Conservation (phyloP, 2,329 filamentous ascomycete genomes). For the Pyrenophora teres region DNA sequence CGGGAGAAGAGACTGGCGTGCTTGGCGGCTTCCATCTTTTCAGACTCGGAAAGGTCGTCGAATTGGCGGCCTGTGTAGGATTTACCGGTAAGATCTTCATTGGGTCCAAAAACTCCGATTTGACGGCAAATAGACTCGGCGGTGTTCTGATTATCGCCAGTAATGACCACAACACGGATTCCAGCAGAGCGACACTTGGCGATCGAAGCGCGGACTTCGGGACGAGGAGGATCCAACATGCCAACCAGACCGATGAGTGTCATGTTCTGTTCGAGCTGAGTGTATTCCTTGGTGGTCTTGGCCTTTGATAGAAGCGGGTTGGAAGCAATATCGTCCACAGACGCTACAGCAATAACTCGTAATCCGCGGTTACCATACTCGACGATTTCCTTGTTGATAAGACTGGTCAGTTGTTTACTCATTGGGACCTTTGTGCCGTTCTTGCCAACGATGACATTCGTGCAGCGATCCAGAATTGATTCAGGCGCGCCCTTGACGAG, state of each 20-base stretch:
- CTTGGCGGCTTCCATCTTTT: constrained; percentile 84
- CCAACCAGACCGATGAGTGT: constrained; percentile 91
- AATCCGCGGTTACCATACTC: constrained; percentile 92
- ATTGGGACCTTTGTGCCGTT: constrained; percentile 78
- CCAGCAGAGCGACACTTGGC: constrained; percentile 88
- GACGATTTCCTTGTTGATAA: constrained; percentile 79
- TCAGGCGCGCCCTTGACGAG: constrained; percentile 97
- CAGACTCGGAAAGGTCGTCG: constrained; percentile 75
- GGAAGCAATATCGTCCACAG: constrained; percentile 73
- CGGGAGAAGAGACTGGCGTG: constrained; percentile 91
- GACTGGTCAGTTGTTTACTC: constrained; percentile 67
- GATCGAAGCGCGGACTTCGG: constrained; percentile 86
- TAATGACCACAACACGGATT: constrained; percentile 97
- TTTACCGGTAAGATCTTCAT: constrained; percentile 86
- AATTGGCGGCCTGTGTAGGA: constrained; percentile 96
- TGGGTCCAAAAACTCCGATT: constrained; percentile 85
- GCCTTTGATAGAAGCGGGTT: constrained; percentile 74
- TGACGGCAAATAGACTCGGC: constrained; percentile 97
- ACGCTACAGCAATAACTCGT: constrained; percentile 91
- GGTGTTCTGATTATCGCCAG: constrained; percentile 96
- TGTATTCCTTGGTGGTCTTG: constrained; percentile 82
- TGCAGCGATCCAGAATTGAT: constrained; percentile 90
- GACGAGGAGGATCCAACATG: constrained; percentile 95
- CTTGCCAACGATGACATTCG: constrained; percentile 75
- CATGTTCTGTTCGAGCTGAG: constrained; percentile 87